These are phyloP conservation scores for Raffaelea deltoideospora DNA, from an alignment of 2,329 filamentous ascomycete genomes.

Conservation along the genomic window DNA sequence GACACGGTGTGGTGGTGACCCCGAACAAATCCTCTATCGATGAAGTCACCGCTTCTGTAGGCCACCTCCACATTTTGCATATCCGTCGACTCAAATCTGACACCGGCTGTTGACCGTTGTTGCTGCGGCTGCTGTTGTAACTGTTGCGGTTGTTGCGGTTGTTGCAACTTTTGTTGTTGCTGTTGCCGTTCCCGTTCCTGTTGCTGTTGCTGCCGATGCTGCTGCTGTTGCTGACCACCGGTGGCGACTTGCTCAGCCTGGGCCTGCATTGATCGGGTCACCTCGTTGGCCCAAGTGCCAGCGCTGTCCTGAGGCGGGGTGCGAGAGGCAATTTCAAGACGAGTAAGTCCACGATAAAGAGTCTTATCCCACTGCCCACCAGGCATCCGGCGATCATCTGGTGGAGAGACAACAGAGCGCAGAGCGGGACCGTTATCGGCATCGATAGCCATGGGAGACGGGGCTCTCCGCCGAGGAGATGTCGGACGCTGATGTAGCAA, in stretches of 20 bases:
- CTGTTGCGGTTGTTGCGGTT: too few relatives aligned
- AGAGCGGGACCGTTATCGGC: conserved; percentile 17
- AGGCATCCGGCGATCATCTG: conserved; percentile 31
- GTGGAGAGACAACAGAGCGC: conserved; percentile 14
- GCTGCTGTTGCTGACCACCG: conserved; percentile 10
- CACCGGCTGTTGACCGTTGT: too few relatives aligned
- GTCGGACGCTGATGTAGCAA: conserved; percentile 46
- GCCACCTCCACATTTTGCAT: too few relatives aligned
- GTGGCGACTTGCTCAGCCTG: conserved; percentile 38
- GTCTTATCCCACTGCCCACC: conserved; percentile 44
- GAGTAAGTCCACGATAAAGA: conserved; percentile 49
- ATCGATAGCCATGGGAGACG: conserved; percentile 70
- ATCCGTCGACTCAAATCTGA: too few relatives aligned
- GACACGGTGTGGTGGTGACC: conserved; percentile 45
- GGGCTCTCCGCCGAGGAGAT: conserved; percentile 47
- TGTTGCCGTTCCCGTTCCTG: too few relatives aligned
- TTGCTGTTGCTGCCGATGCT: conserved; percentile 17
- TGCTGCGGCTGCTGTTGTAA: too few relatives aligned
- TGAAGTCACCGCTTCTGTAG: too few relatives aligned
- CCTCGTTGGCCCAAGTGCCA: conserved; percentile 40
- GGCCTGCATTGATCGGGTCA: conserved; percentile 37
- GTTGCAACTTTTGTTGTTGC: too few relatives aligned
- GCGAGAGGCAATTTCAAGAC: conserved; percentile 45
- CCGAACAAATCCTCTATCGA: conserved; percentile 8
- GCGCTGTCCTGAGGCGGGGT: conserved; percentile 36